These are phyloP conservation scores for Magnolia changhungtana DNA, from an alignment of 164 flowering plant genomes.

Conservation along the genomic window DNA sequence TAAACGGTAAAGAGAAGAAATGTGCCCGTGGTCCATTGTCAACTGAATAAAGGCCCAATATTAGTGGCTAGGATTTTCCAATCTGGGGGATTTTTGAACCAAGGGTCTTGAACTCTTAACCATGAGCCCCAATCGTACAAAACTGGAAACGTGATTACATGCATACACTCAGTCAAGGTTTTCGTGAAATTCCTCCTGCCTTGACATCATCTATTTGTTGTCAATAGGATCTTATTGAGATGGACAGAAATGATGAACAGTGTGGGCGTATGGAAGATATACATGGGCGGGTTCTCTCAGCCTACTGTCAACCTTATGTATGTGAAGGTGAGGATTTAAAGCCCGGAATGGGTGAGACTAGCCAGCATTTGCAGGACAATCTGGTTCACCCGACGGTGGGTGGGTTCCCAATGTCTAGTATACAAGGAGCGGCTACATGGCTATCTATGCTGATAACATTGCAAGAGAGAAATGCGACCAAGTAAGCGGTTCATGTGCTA, in stretches of 20 bases:
- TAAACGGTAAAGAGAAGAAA: too few species aligned
- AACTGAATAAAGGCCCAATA: too few species aligned
- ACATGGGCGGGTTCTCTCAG: constrained; percentile 39
- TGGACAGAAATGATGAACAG: constrained; percentile 75
- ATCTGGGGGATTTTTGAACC: neutral
- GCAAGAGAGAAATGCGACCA: constrained; percentile 16
- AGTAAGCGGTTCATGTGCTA: neutral
- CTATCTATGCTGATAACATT: constrained; percentile 22
- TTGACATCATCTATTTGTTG: neutral
- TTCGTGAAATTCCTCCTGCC: neutral
- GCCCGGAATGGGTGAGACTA: constrained; percentile 4
- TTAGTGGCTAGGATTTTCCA: too few species aligned
- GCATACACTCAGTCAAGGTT: neutral
- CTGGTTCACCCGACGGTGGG: constrained; percentile 15
- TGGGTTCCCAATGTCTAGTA: constrained; percentile 15
- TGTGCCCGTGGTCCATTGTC: neutral
- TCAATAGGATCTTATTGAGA: constrained; percentile 63
- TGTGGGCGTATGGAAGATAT: constrained; percentile 59
- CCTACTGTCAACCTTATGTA: constrained; percentile 47
- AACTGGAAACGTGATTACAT: too few species aligned
- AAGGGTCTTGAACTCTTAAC: neutral
- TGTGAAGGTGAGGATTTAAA: constrained; percentile 13
- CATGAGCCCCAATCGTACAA: neutral
- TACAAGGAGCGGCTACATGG: constrained; percentile 20
- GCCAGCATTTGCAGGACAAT: constrained; percentile 23